Percentiles rank a stretch among this genome's conserved stretches.
Evolutionary conservation across 2,329 filamentous ascomycete genomes (phyloP).

Genomic region (Diplodia seriata): DNA sequence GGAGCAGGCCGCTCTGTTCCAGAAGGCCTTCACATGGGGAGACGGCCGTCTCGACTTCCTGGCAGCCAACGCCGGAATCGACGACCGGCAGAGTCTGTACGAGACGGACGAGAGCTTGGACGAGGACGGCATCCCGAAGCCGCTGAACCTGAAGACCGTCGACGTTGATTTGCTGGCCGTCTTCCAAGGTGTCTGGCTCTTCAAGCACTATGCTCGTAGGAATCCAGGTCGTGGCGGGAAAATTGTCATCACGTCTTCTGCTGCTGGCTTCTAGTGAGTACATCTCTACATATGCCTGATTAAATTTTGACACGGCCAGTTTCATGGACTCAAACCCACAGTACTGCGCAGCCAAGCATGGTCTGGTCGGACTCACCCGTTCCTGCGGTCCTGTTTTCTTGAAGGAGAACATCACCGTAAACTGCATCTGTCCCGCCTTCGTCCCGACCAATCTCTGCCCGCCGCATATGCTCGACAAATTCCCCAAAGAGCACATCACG

Average conservation of each 20-base stretch:
- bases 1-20: slow-evolving; percentile 50
- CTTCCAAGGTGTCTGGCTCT: slow-evolving; percentile 48
- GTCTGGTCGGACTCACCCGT: slow-evolving; percentile 46
- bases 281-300: slow-evolving; percentile 9
- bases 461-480: slow-evolving; percentile 46
- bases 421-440: slow-evolving; percentile 51
- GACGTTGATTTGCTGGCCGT: slow-evolving; percentile 44
- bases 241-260: slow-evolving; percentile 46
- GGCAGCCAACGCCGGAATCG: slow-evolving; percentile 52
- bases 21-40: slow-evolving; percentile 51
- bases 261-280: slow-evolving; percentile 44
- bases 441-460: slow-evolving; percentile 51
- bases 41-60: slow-evolving; percentile 52
- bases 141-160: slow-evolving; percentile 45
- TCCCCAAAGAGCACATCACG: slow-evolving; percentile 51
- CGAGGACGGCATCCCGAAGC: slow-evolving; percentile 36
- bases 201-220: slow-evolving; percentile 45
- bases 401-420: slow-evolving; percentile 48
- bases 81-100: slow-evolving; percentile 47
- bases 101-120: slow-evolving; percentile 42
- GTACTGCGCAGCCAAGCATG: slow-evolving; percentile 48
- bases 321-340: slow-evolving; percentile 43
- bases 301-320: slow-evolving; percentile 20
- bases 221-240: slow-evolving; percentile 39
- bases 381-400: slow-evolving; percentile 45